phyloP scores from a whole-genome alignment of 2,329 filamentous ascomycete genomes.

The Penicillium sp. region DNA sequence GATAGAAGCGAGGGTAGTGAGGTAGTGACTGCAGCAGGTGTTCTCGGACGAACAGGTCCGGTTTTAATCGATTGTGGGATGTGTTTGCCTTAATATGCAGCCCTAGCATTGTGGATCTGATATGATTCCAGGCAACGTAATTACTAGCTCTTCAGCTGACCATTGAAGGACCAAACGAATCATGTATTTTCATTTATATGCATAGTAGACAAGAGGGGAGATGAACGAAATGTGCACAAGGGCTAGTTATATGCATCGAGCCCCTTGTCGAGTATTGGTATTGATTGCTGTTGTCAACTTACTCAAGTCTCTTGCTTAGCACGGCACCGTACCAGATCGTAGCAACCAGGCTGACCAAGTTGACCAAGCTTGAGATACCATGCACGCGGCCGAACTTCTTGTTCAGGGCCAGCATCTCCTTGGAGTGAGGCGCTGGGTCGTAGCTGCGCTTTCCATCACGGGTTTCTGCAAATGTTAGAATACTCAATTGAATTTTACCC shows the following conservation, averaged over 20 bases:
- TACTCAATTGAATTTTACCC: not conserved
- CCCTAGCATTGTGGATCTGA: not conserved
- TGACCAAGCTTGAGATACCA: constrained; percentile 76
- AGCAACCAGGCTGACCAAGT: constrained; percentile 68
- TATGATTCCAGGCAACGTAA: not conserved
- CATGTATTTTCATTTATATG: not conserved
- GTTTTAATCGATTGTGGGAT: not conserved
- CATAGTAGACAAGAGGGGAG: not conserved
- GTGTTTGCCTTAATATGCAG: not conserved
- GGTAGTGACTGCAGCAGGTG: not conserved
- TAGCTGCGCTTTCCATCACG: constrained; percentile 86
- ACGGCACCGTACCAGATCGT: constrained; percentile 76
- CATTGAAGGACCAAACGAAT: not conserved
- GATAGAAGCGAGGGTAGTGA: not conserved
- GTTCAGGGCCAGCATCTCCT: constrained; percentile 80
- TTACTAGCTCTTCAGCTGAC: not conserved
- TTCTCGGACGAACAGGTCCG: not conserved
- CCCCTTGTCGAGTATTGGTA: too few species aligned
- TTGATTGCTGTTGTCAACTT: not conserved
- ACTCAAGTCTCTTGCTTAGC: constrained; percentile 61
- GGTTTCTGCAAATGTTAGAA: constrained; percentile 59
- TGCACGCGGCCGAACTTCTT: constrained; percentile 77
- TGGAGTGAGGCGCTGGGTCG: constrained; percentile 74
- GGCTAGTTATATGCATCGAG: not conserved
- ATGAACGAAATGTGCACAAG: not conserved